Percentiles rank a stretch among this genome's conserved stretches.
Evolutionary conservation across 148 eudicot species (phyloP).

Genomic region (Rhododendron williamsianum): DNA sequence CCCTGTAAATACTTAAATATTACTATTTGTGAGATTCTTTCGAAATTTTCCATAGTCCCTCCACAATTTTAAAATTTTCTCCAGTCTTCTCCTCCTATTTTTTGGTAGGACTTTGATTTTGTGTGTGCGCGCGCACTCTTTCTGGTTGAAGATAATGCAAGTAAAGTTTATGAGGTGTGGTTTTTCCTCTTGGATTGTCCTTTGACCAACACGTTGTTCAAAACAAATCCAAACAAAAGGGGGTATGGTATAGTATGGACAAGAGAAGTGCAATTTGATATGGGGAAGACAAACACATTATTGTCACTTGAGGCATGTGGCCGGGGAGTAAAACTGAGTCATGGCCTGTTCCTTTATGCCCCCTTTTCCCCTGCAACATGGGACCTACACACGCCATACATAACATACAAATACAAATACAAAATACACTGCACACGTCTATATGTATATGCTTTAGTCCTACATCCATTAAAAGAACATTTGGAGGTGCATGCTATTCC

Average conservation of each 20-base stretch:
- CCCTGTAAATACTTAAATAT: not conserved
- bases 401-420: too few relatives aligned
- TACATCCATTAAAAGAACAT: not conserved
- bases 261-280: not conserved
- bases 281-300: not conserved
- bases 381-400: not conserved
- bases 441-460: not conserved
- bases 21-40: too few relatives aligned
- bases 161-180: not conserved
- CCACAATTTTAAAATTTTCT: too few relatives aligned
- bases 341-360: not conserved
- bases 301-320: not conserved
- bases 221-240: not conserved
- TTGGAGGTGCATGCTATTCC: not conserved
- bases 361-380: not conserved
- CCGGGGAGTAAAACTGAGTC: not conserved
- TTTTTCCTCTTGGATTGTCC: not conserved
- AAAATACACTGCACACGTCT: too few relatives aligned
- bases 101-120: too few relatives aligned
- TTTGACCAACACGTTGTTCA: not conserved
- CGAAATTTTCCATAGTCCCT: too few relatives aligned
- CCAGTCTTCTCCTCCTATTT: too few relatives aligned
- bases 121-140: too few relatives aligned
- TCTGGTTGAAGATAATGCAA: not conserved
- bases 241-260: not conserved